Percentiles rank a stretch among this genome's conserved stretches.
Evolutionary conservation across 139 green algal genomes (phyloP).

Genomic region (Closterium sp.): DNA sequence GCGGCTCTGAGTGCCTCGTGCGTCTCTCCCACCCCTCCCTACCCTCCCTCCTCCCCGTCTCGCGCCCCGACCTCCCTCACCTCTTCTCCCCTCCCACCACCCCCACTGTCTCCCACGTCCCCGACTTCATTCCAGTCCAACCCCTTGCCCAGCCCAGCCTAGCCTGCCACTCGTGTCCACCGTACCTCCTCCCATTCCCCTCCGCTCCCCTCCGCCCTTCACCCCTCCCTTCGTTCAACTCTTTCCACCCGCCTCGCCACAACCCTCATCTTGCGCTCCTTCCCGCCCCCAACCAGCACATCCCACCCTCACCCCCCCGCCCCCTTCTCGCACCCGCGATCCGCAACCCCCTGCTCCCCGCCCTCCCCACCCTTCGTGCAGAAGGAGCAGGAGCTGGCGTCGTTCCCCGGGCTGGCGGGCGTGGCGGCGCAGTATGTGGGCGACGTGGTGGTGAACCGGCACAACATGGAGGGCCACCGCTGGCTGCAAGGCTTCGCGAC

Average conservation of each 20-base stretch:
- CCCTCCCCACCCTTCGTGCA: background rate
- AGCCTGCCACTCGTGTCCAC: too few species aligned
- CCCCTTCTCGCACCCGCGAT: background rate
- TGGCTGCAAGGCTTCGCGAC: background rate
- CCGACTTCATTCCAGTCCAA: too few species aligned
- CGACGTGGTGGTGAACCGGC: background rate
- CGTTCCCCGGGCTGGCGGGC: background rate
- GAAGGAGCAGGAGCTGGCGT: background rate
- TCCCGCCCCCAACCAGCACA: background rate
- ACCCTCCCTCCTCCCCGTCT: background rate
- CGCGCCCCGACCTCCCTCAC: too few species aligned
- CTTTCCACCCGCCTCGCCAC: background rate
- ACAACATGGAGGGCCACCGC: background rate
- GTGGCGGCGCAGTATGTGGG: background rate
- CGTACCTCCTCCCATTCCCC: too few species aligned
- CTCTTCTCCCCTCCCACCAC: too few species aligned
- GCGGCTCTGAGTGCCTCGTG: slow-evolving; percentile 13
- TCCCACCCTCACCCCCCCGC: background rate
- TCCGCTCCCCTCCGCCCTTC: background rate
- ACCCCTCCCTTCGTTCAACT: background rate
- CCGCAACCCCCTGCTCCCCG: too few species aligned
- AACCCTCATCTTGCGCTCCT: background rate
- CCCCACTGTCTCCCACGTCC: too few species aligned
- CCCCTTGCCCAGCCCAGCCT: too few species aligned
- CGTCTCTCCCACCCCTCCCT: too few species aligned